These are phyloP conservation scores for Paraphaeosphaeria sporulosa DNA, from an alignment of 2,329 filamentous ascomycete species.

Conservation along the genomic window DNA sequence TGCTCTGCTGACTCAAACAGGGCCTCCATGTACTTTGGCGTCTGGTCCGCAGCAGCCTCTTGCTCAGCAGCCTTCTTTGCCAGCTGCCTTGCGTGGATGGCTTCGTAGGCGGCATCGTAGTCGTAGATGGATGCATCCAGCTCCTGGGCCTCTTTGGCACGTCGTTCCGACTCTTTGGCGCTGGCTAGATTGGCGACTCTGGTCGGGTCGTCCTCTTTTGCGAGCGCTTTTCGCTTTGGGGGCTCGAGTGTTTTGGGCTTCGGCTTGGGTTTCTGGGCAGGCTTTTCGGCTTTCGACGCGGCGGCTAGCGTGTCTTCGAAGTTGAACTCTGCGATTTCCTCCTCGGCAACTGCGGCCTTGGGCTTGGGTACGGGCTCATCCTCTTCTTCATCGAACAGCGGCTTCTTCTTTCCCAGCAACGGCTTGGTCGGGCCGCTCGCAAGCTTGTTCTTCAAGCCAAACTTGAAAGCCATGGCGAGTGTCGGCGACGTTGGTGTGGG, in stretches of 20 bases:
- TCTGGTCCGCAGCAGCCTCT: constrained; percentile 64
- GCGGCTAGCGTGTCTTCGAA: constrained; percentile 60
- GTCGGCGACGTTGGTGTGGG: constrained; percentile 6
- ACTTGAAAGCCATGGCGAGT: constrained; percentile 54
- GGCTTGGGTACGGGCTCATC: constrained; percentile 55
- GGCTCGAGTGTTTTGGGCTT: constrained; percentile 42
- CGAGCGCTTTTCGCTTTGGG: constrained; percentile 48
- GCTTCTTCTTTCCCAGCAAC: constrained; percentile 37
- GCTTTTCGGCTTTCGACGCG: constrained; percentile 29
- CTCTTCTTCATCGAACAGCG: constrained; percentile 62
- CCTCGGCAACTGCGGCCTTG: constrained; percentile 51
- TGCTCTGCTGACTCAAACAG: constrained; percentile 76
- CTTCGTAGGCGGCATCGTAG: constrained; percentile 84
- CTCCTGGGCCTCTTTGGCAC: constrained; percentile 70
- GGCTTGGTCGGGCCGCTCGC: constrained; percentile 28
- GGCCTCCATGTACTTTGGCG: constrained; percentile 80
- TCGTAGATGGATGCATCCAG: constrained; percentile 81
- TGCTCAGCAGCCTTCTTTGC: constrained; percentile 64
- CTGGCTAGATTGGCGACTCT: constrained; percentile 70
- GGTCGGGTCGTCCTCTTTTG: constrained; percentile 45
- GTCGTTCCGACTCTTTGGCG: constrained; percentile 67
- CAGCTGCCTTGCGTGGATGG: constrained; percentile 66
- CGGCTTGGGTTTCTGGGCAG: constrained; percentile 40
- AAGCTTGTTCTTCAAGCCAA: constrained; percentile 69
- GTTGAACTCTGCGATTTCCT: constrained; percentile 66